A percentile compares a stretch with the other conserved stretches of the same genome.
phyloP scores from a whole-genome alignment of 192 early-diverging fungal species.

The Gigaspora rosea region DNA sequence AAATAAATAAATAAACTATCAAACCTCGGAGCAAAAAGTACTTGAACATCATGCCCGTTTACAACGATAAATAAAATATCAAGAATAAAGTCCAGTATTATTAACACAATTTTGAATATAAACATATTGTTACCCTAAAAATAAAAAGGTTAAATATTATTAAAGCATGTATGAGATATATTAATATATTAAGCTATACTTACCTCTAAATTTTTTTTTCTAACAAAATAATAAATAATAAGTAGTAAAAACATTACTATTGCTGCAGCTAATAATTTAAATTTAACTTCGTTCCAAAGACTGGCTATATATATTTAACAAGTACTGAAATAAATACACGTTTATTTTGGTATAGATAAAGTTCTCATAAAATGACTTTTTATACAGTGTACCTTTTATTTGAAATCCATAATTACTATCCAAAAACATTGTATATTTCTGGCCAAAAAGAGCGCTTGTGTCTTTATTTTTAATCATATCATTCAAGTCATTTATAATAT shows the following conservation, averaged over 20 bases:
- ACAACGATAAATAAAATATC: background rate
- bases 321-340: too few relatives aligned
- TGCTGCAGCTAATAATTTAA: background rate
- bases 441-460: background rate
- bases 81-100: background rate
- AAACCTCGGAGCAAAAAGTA: slow-evolving; percentile 1
- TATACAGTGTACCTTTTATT: background rate
- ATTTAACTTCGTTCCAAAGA: background rate
- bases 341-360: too few relatives aligned
- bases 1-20: too few relatives aligned
- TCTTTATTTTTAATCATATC: slow-evolving; percentile 6
- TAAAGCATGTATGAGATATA: background rate
- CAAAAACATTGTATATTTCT: background rate
- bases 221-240: background rate
- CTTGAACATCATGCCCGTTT: background rate
- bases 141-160: background rate
- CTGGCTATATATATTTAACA: background rate
- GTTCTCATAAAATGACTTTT: too few relatives aligned
- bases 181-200: background rate
- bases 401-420: slow-evolving; percentile 1
- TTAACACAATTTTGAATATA: background rate
- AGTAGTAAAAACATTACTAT: background rate
- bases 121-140: background rate
- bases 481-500: slow-evolving; percentile 4
- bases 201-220: background rate